Conservation (phyloP, 768 basidiomycete species). For the Nidularia pulvinata region DNA sequence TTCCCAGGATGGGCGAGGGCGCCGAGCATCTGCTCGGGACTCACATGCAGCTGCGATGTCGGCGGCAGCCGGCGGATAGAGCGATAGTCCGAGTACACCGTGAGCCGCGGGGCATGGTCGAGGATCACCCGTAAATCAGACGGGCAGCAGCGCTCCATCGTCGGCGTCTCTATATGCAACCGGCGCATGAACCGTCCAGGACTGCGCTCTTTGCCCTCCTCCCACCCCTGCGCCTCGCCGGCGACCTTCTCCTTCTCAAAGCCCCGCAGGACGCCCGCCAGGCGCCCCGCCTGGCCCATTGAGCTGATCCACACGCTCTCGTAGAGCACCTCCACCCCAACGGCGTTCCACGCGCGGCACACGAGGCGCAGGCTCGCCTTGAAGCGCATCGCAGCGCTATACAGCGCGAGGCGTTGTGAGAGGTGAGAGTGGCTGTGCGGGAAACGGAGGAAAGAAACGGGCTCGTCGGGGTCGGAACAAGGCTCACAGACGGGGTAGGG, state of each 20-base stretch:
- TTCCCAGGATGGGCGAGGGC: constrained; percentile 56
- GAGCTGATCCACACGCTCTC: constrained; percentile 72
- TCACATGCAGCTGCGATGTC: background rate
- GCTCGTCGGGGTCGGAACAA: constrained; percentile 2
- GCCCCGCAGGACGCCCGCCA: constrained; percentile 18
- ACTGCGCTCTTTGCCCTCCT: background rate
- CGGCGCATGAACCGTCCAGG: constrained; percentile 54
- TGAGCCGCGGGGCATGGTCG: constrained; percentile 58
- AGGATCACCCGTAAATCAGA: constrained; percentile 69
- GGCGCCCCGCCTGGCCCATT: constrained; percentile 23
- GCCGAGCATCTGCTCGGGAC: constrained; percentile 48
- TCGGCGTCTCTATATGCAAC: constrained; percentile 70
- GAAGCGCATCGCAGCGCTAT: constrained; percentile 43
- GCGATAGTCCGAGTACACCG: constrained; percentile 63
- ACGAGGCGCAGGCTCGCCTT: constrained; percentile 57
- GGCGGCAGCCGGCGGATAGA: constrained; percentile 48
- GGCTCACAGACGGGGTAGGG: too few relatives aligned
- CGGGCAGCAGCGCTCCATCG: constrained; percentile 64
- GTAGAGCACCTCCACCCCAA: constrained; percentile 56
- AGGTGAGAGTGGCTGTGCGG: constrained; percentile 30
- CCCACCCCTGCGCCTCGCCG: background rate
- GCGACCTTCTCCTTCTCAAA: constrained; percentile 5
- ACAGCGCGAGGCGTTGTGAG: constrained; percentile 33
- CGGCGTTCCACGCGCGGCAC: constrained; percentile 51
- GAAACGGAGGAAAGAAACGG: constrained; percentile 59